Evolutionary conservation across 2,329 filamentous ascomycete species (phyloP).

Genomic region (Talaromyces islandicus): DNA sequence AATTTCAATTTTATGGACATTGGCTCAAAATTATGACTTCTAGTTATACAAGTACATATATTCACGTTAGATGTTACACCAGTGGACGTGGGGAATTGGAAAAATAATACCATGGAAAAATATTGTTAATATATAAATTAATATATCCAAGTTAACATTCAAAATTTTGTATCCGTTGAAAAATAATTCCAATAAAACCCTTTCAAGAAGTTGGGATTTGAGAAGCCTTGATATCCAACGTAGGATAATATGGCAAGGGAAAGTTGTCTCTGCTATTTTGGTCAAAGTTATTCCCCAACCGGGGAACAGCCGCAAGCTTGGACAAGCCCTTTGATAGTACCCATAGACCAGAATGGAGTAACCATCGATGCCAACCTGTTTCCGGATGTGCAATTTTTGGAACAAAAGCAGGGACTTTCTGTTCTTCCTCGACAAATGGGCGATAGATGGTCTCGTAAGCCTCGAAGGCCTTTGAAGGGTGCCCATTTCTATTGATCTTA

Average conservation of each 20-base stretch:
- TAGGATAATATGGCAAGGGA: neutral
- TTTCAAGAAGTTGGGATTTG: neutral
- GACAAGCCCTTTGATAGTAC: neutral
- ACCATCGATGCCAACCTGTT: neutral
- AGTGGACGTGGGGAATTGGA: too few relatives aligned
- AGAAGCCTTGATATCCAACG: neutral
- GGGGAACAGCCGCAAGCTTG: neutral
- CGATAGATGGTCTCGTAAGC: neutral
- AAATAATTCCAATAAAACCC: neutral
- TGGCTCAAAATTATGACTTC: too few relatives aligned
- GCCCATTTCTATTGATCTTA: neutral
- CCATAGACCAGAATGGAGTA: neutral
- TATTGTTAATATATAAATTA: neutral
- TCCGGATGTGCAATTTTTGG: neutral
- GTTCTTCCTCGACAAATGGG: neutral
- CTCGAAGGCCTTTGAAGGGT: neutral
- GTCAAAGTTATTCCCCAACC: neutral
- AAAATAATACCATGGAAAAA: neutral
- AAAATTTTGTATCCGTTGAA: neutral
- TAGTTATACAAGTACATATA: too few relatives aligned
- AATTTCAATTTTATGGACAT: too few relatives aligned
- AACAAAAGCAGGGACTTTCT: neutral
- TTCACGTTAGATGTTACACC: too few relatives aligned
- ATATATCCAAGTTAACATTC: too few relatives aligned
- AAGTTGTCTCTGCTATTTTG: neutral